These are phyloP conservation scores for Glomus cerebriforme DNA, from an alignment of 192 early-diverging fungal genomes.

Conservation along the genomic window DNA sequence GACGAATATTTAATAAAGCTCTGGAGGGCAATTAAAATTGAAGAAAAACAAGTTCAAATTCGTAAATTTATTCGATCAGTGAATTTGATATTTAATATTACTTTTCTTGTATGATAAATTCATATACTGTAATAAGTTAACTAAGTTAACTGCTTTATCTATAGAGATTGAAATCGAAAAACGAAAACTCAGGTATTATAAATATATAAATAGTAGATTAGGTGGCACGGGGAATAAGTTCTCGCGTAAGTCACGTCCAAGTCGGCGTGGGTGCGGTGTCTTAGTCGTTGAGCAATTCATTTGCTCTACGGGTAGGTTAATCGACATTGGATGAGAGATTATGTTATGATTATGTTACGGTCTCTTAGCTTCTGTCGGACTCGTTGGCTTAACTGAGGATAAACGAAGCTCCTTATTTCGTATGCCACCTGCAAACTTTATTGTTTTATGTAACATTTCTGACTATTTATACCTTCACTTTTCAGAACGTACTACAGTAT, in stretches of 20 bases:
- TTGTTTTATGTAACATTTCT: no score
- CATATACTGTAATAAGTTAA: no score
- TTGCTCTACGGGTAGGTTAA: not conserved
- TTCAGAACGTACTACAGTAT: no score
- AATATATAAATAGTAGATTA: not conserved
- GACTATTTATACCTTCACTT: no score
- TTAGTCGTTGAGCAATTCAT: not conserved
- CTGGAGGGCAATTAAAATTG: not conserved
- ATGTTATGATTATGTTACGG: not conserved
- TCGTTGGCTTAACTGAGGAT: constrained; percentile 29
- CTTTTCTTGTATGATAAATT: not conserved
- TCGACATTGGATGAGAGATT: no score
- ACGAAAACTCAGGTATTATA: not conserved
- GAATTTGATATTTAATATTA: not conserved
- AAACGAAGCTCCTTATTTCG: constrained; percentile 27
- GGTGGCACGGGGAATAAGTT: constrained; percentile 10
- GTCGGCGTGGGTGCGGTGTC: not conserved
- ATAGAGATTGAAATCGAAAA: not conserved
- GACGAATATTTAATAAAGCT: not conserved
- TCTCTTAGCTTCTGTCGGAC: not conserved
- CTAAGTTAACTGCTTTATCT: not conserved
- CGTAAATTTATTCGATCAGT: constrained; percentile 4
- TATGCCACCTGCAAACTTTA: not conserved
- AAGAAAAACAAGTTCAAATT: not conserved
- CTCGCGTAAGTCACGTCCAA: not conserved